Conservation (phyloP, 1,284 basidiomycete species). For the Ganoderma meredithae region DNA sequence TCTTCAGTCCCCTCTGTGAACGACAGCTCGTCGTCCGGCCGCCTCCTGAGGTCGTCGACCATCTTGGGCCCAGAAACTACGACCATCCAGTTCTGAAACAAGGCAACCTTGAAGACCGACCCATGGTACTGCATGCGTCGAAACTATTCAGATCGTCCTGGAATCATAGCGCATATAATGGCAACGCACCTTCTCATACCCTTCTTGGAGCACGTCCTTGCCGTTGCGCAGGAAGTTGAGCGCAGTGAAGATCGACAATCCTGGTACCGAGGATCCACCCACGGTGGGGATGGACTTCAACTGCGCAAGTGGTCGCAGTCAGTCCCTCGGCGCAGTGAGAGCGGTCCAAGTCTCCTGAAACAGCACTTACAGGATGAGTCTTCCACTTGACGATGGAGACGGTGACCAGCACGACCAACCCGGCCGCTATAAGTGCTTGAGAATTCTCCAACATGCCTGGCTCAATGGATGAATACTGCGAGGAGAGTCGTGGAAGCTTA, state of each 20-base stretch:
- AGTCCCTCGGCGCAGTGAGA: neutral
- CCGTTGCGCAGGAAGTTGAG: conserved; percentile 26
- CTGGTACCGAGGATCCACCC: conserved; percentile 32
- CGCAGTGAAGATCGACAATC: conserved; percentile 37
- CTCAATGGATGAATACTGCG: neutral
- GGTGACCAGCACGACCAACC: neutral
- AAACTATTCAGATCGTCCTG: neutral
- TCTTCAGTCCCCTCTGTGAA: conserved; percentile 44
- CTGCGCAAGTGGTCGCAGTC: neutral
- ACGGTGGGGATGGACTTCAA: conserved; percentile 38
- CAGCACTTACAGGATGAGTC: conserved; percentile 10
- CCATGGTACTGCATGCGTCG: conserved; percentile 42
- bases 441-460: conserved; percentile 2
- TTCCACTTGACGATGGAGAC: conserved; percentile 11
- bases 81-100: conserved; percentile 48
- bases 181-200: conserved; percentile 32
- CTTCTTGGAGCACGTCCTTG: conserved; percentile 29
- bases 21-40: conserved; percentile 48
- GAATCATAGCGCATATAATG: too few species aligned
- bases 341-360: neutral
- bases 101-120: conserved; percentile 50
- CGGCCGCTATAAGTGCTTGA: neutral
- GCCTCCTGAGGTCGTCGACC: conserved; percentile 51
- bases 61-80: conserved; percentile 44
- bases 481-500: neutral